Evolutionary conservation across 225 moss, liverwort and hornwort species (phyloP).

Genomic region (Physcomitrellopsis africana): DNA sequence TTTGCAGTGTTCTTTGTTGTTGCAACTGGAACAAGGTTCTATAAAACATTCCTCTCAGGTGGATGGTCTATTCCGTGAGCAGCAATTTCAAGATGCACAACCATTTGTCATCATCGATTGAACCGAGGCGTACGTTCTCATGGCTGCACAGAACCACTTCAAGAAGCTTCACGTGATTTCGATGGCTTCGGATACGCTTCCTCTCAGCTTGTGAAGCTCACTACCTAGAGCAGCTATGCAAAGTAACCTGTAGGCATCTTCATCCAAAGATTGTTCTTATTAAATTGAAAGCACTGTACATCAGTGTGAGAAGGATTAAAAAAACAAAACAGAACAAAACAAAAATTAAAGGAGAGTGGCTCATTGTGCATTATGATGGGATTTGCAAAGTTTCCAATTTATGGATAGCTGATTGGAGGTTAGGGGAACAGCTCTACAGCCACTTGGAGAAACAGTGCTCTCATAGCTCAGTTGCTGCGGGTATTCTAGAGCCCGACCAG

Average conservation of each 20-base stretch:
- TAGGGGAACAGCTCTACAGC: not conserved
- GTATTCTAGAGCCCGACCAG: constrained; percentile 20
- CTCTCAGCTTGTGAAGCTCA: constrained; percentile 23
- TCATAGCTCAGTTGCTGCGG: constrained; percentile 22
- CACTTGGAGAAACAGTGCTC: constrained; percentile 14
- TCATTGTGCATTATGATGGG: constrained; percentile 10
- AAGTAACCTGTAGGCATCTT: constrained; percentile 19
- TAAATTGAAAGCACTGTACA: not conserved
- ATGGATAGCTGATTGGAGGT: constrained; percentile 12
- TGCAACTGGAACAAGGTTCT: constrained; percentile 64
- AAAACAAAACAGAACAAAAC: too few relatives aligned
- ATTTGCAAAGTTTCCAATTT: constrained; percentile 13
- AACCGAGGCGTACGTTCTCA: constrained; percentile 6
- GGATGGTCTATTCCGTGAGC: constrained; percentile 59
- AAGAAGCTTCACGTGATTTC: constrained; percentile 16
- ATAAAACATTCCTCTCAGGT: constrained; percentile 54
- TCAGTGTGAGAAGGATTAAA: not conserved
- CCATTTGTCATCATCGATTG: constrained; percentile 10
- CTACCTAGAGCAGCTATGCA: constrained; percentile 1
- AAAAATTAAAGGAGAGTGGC: not conserved
- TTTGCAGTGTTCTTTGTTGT: constrained; percentile 65
- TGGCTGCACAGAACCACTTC: constrained; percentile 8
- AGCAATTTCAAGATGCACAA: constrained; percentile 17
- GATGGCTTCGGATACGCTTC: constrained; percentile 24
- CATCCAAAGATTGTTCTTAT: constrained; percentile 8